These are phyloP conservation scores for Metarhizium rileyi DNA, from an alignment of 2,329 filamentous ascomycete species.

Conservation along the genomic window DNA sequence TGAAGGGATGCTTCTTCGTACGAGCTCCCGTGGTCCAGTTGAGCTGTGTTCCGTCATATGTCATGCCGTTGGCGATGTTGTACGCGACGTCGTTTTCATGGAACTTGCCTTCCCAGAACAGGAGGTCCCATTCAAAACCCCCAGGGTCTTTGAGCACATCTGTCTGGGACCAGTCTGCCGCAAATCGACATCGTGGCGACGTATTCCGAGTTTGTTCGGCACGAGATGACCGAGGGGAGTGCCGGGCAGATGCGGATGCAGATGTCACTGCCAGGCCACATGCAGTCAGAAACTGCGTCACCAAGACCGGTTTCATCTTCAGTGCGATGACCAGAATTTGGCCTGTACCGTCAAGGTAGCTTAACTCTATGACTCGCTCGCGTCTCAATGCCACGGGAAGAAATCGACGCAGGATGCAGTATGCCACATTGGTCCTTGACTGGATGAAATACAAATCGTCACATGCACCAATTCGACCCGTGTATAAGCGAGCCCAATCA, in stretches of 20 bases:
- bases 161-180: constrained; percentile 18
- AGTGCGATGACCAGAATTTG: neutral
- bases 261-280: neutral
- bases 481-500: neutral
- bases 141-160: constrained; percentile 19
- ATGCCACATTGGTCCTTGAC: too few species aligned
- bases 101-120: constrained; percentile 36
- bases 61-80: constrained; percentile 31
- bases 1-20: constrained; percentile 27
- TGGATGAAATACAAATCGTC: too few species aligned
- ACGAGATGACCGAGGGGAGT: neutral
- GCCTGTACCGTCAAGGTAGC: too few species aligned
- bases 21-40: constrained; percentile 26
- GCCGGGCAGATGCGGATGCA: neutral
- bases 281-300: neutral
- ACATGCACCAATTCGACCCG: too few species aligned
- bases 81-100: constrained; percentile 31
- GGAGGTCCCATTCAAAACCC: constrained; percentile 25
- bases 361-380: too few species aligned
- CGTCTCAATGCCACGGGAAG: too few species aligned
- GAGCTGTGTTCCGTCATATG: constrained; percentile 29
- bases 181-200: constrained; percentile 20
- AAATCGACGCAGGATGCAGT: too few species aligned
- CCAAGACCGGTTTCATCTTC: neutral
- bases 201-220: neutral